Base-by-base conservation (phyloP, 257 asterid species). In the Avicennia marina region DNA sequence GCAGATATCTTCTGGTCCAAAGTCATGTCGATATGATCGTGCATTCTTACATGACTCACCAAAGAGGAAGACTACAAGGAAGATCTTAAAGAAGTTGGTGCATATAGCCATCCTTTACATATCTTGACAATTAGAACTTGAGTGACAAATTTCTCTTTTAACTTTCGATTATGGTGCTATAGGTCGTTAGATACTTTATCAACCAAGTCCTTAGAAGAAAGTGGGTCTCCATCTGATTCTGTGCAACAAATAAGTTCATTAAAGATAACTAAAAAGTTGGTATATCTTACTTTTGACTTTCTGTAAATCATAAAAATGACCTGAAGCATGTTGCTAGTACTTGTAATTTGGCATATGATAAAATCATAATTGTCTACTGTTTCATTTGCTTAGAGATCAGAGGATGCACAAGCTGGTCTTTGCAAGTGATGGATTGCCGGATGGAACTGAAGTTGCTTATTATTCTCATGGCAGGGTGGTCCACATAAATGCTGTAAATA, bases 401-500 rank as follows among this genome's bases (percentile, higher is more conserved):
- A 83, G 77, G 78, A 85, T 93, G 95, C 95, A 93, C 85, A 75
- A 72, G 76, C 78, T 86, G 75, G 95, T 89, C 53, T 89, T 93
- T 58, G 90, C 84, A 74, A 75, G 78, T 62, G 90, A 78, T 66
- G 96, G 96, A 68, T 74, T 93, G 69, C 98, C 95, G 20, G 95
- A 93, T 73, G 98, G 98, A 62, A 78, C 94, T 53, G 97, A 83
- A 76, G 87, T 93, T 61, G 81, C 86, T 46, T 93, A 93, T 70
- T 93, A 75, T 73, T 88, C 98, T 63, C 79, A 81, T 62, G 98
- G 98, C 66, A 87, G 86, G 94, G 98, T 91, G 68, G 66, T 67
- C 51, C 72, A 69, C 39, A 43, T 19, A 60, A 29, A 29, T 4
- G 10, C 2, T 36, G 10, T 36, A 12, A 5, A 36, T 5, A 4